Base-by-base conservation (phyloP, 2,329 filamentous ascomycete species). In the Dothidotthia symphoricarpi region DNA sequence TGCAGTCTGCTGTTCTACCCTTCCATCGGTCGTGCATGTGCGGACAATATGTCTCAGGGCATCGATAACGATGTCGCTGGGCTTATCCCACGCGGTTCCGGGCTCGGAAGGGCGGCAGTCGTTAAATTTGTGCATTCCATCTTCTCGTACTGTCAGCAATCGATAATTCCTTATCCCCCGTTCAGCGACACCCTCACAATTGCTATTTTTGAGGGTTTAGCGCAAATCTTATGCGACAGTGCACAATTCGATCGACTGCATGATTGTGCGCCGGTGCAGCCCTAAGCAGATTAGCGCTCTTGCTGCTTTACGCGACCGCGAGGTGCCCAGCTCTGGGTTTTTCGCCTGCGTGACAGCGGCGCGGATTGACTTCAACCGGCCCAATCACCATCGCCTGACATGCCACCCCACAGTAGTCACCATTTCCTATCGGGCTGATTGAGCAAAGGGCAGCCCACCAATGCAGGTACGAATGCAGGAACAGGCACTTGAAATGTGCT, bases 391-490 rank as follows among this genome's bases (percentile, higher is more conserved):
- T 39, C 34, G 43, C 34, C 30, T 42, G 36, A 33, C 39, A 44
- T 39, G 48, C 47, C 48, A 39, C 52, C 57, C 61, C 62, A 64
- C 60, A 64, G 43, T 53, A 47, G 54, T 51, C 52, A 49, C 49
- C 45, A 36, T 13, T 28, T 30, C 37, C 43, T 41, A 41, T 28
- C 19, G 9, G 19, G 47, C 44, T 45, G 36, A 48, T 56, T 53
- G 42, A 49, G 42, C 43, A 36, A 51, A 41, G 43, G 43, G 45
- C 39, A 36, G 41, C 49, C 49, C 47, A 47, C 65, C 66, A 65
- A 67, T 66, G 63, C 63, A 66, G 63, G 63, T 63, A 66, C 63
- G 42, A 22, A 53, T 59, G 66, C 66, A 69, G 66, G 66, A 61
- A 68, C 66, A 51, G 49, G 41, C 45, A 52, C 51, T 45, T 22